Evolutionary conservation across 352 stramenopile species (phyloP).

Genomic region (Phytopythium chamaehyphon): DNA sequence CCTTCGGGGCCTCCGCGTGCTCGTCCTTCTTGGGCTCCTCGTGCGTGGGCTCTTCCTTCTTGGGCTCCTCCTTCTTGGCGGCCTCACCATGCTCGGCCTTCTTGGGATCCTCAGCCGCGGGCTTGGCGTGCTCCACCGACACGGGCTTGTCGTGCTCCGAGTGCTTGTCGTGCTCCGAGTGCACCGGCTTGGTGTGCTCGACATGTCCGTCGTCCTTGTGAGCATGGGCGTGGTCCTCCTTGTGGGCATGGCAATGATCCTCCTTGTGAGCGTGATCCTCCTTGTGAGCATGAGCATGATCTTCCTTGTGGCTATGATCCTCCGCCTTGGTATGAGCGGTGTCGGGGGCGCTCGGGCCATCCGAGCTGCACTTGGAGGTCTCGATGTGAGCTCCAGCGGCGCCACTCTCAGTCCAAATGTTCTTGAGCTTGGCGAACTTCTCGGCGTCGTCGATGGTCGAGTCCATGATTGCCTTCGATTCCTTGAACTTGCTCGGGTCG

Average conservation of each 20-base stretch:
- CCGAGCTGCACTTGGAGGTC: constrained; percentile 14
- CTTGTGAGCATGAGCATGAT: too few species aligned
- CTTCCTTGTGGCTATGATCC: too few species aligned
- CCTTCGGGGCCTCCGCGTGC: background rate
- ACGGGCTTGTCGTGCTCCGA: constrained; percentile 6
- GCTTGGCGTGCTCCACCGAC: constrained; percentile 5
- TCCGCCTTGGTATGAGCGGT: background rate
- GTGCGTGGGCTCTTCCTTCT: constrained; percentile 4
- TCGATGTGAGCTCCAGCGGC: constrained; percentile 5
- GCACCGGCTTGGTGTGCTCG: background rate
- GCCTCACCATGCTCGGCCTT: constrained; percentile 3
- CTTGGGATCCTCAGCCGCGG: background rate
- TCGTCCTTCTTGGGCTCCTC: constrained; percentile 10
- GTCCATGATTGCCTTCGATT: constrained; percentile 70
- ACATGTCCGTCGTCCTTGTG: too few species aligned
- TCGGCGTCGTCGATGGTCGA: constrained; percentile 50
- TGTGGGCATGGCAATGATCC: too few species aligned
- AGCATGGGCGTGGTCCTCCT: too few species aligned
- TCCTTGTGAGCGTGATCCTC: too few species aligned
- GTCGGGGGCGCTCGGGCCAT: background rate
- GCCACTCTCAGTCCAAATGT: constrained; percentile 41
- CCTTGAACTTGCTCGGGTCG: constrained; percentile 57
- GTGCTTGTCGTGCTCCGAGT: constrained; percentile 3
- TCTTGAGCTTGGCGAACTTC: constrained; percentile 70
- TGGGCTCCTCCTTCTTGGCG: constrained; percentile 6